These are phyloP conservation scores for Rhizopus arrhizus DNA, from an alignment of 371 early-diverging fungal species.

Conservation along the genomic window DNA sequence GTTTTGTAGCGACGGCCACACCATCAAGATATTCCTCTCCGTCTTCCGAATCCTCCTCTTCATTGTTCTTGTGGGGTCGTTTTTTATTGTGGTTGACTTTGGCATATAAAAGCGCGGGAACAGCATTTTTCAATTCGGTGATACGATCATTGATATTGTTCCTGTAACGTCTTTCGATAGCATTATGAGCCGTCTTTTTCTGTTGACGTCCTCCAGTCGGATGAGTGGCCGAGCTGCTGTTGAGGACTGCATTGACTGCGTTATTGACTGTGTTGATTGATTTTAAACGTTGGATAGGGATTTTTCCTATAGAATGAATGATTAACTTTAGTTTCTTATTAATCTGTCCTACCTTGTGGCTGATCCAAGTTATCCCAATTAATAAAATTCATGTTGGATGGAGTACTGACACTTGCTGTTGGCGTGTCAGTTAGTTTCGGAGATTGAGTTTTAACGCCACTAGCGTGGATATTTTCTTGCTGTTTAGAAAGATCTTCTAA, in stretches of 20 bases:
- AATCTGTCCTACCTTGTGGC: slow-evolving; percentile 12
- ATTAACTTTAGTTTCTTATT: no score
- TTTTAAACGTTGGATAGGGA: slow-evolving; percentile 47
- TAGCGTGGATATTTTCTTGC: no score
- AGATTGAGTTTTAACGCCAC: not conserved
- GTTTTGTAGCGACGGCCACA: slow-evolving; percentile 71
- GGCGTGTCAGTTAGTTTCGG: not conserved
- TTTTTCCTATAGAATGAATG: slow-evolving; percentile 27
- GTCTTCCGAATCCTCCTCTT: slow-evolving; percentile 60
- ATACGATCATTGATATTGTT: slow-evolving; percentile 95
- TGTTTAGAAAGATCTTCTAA: no score
- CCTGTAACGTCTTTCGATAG: slow-evolving; percentile 89
- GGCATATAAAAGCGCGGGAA: slow-evolving; percentile 79
- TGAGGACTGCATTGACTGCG: slow-evolving; percentile 1
- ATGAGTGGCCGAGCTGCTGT: slow-evolving; percentile 7
- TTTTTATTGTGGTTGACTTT: slow-evolving; percentile 47
- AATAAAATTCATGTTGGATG: no score
- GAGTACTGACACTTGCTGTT: not conserved
- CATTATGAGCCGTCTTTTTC: slow-evolving; percentile 91
- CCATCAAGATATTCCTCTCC: slow-evolving; percentile 68
- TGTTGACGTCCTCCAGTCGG: not conserved
- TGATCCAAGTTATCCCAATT: no score
- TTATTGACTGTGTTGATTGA: slow-evolving; percentile 19
- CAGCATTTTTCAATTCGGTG: slow-evolving; percentile 77
- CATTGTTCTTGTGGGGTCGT: slow-evolving; percentile 43